These are phyloP conservation scores for Chrysopogon serrulatus DNA, from an alignment of 176 grass and related monocot species.

Conservation along the genomic window DNA sequence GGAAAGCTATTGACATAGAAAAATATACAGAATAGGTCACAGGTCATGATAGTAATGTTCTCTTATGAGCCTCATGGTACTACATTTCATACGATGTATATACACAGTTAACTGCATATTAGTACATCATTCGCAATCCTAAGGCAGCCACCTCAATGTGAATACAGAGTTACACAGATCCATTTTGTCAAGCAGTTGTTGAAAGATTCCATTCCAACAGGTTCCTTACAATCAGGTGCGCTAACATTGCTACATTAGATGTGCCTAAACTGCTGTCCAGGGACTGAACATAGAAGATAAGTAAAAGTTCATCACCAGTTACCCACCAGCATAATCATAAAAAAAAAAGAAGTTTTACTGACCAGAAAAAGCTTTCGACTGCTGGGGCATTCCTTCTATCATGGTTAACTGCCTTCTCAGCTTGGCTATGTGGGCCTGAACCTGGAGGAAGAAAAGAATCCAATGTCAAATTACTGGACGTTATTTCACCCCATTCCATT, in stretches of 20 bases:
- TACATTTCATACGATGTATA: neutral
- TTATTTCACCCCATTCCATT: neutral
- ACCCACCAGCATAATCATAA: neutral
- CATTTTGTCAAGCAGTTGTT: conserved; percentile 14
- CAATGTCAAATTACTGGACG: neutral
- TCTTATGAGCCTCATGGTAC: neutral
- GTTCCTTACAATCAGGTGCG: conserved; percentile 14
- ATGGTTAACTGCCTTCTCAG: conserved; percentile 89
- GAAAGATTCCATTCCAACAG: conserved; percentile 12
- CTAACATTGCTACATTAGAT: neutral
- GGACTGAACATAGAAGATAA: conserved; percentile 23
- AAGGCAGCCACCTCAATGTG: neutral
- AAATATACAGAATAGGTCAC: neutral
- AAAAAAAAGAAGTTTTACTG: conserved; percentile 37
- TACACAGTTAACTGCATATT: neutral
- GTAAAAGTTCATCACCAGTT: conserved; percentile 6
- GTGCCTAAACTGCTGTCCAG: conserved; percentile 47
- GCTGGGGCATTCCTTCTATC: conserved; percentile 73
- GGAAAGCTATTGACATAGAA: neutral
- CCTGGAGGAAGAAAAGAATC: conserved; percentile 41
- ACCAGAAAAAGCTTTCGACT: conserved; percentile 66
- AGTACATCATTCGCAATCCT: conserved; percentile 1
- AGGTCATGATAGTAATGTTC: neutral
- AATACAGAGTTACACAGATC: conserved; percentile 2
- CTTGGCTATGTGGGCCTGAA: conserved; percentile 90